A percentile compares a stretch with the other conserved stretches of the same genome.
phyloP scores from a whole-genome alignment of 2,329 filamentous ascomycete genomes.

The Claviceps capensis region DNA sequence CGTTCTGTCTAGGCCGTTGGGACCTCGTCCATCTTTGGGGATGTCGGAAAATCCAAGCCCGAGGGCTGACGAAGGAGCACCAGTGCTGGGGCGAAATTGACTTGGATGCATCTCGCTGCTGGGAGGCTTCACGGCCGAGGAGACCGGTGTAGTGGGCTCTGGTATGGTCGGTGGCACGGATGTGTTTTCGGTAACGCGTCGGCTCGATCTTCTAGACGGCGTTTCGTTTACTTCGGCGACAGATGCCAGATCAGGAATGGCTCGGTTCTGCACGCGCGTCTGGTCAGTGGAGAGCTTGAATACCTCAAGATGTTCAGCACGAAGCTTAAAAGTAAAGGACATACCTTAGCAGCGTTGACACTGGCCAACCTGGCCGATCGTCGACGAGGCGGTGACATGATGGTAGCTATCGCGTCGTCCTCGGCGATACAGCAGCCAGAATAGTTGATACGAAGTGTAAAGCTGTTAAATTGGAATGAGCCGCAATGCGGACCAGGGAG shows the following conservation, averaged over 20 bases:
- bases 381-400: slow-evolving; percentile 29
- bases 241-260: slow-evolving; percentile 23
- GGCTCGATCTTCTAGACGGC: slow-evolving; percentile 14
- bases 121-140: slow-evolving; percentile 54
- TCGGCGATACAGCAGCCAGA: neutral
- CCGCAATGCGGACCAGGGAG: slow-evolving; percentile 4
- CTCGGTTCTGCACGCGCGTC: slow-evolving; percentile 14
- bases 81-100: slow-evolving; percentile 63
- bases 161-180: slow-evolving; percentile 24
- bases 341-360: slow-evolving; percentile 24
- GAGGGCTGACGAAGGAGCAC: slow-evolving; percentile 64
- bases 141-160: slow-evolving; percentile 44
- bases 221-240: slow-evolving; percentile 31
- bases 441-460: neutral
- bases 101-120: slow-evolving; percentile 84
- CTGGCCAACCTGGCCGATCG: slow-evolving; percentile 30
- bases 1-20: slow-evolving; percentile 31
- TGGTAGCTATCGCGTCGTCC: slow-evolving; percentile 5
- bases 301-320: neutral
- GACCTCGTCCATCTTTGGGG: slow-evolving; percentile 29
- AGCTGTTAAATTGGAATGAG: neutral
- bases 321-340: slow-evolving; percentile 6
- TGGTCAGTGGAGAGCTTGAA: neutral
- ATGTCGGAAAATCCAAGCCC: slow-evolving; percentile 73
- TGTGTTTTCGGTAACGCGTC: slow-evolving; percentile 9